phyloP scores from a whole-genome alignment of 331 rosid genomes.

The Spiraea crenata region DNA sequence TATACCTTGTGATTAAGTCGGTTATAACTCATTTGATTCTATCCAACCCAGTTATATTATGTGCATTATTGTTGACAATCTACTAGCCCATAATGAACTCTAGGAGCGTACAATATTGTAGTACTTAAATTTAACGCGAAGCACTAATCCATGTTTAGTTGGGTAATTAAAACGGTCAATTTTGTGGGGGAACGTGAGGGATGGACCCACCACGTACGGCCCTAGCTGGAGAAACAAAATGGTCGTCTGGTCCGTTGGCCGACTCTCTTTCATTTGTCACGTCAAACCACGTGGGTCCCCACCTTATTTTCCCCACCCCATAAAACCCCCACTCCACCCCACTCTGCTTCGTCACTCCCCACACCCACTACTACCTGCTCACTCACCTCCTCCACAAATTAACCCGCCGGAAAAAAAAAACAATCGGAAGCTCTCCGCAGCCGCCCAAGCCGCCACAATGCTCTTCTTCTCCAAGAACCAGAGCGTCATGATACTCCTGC shows the following conservation, averaged over 20 bases:
- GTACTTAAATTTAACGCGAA: not conserved
- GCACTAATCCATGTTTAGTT: not conserved
- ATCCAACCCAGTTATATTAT: too few species aligned
- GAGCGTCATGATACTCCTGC: slow-evolving; percentile 49
- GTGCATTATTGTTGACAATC: too few species aligned
- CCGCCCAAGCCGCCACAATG: not conserved
- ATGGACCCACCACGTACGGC: slow-evolving; percentile 6
- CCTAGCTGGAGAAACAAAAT: not conserved
- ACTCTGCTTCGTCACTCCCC: not conserved
- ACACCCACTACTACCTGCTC: not conserved
- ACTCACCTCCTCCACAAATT: not conserved
- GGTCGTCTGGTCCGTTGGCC: slow-evolving; percentile 2
- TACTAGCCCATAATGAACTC: not conserved
- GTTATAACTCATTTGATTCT: too few species aligned
- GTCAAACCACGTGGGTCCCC: slow-evolving; percentile 32
- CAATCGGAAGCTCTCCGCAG: not conserved
- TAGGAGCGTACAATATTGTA: not conserved
- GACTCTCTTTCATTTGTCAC: slow-evolving; percentile 8
- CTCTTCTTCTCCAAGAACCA: slow-evolving; percentile 31
- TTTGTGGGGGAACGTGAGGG: slow-evolving; percentile 18
- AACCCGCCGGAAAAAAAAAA: not conserved
- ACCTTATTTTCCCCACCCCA: not conserved
- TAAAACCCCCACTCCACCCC: slow-evolving; percentile 8
- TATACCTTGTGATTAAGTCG: too few species aligned
- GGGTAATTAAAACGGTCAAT: slow-evolving; percentile 36